These are phyloP conservation scores for Clausena lansium DNA, from an alignment of 345 rosid species.

Conservation along the genomic window DNA sequence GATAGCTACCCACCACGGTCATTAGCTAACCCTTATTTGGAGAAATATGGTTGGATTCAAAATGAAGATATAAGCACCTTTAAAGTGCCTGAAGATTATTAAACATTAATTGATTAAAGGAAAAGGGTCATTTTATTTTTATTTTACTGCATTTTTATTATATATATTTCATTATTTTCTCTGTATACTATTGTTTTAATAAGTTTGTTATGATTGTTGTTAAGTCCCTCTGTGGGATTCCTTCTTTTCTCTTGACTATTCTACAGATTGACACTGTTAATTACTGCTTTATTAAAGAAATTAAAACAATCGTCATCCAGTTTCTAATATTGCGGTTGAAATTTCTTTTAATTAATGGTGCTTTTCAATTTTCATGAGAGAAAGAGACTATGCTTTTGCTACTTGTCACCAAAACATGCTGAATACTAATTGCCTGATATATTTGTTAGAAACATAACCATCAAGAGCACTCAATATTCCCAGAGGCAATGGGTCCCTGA, in stretches of 20 bases:
- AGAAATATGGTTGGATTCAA: constrained; percentile 89
- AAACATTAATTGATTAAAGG: too few species aligned
- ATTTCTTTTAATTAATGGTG: too few species aligned
- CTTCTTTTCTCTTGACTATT: neutral
- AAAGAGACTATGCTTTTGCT: neutral
- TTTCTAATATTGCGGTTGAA: neutral
- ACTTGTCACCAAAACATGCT: neutral
- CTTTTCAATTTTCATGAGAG: neutral
- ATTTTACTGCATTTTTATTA: neutral
- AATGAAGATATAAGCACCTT: constrained; percentile 69
- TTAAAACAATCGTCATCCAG: neutral
- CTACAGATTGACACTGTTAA: constrained; percentile 2
- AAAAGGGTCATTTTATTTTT: neutral
- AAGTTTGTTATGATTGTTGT: neutral
- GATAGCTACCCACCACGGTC: constrained; percentile 67
- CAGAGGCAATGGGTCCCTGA: neutral
- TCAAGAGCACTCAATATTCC: neutral
- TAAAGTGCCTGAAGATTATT: constrained; percentile 28
- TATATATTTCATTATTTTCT: neutral
- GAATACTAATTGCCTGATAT: neutral
- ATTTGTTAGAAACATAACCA: neutral
- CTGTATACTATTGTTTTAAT: neutral
- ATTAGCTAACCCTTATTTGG: constrained; percentile 68
- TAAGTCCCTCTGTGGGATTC: constrained; percentile 23
- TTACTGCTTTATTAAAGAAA: neutral